Evolutionary conservation across 352 stramenopile genomes (phyloP).

Genomic region (Globisporangium uncinulatum): DNA sequence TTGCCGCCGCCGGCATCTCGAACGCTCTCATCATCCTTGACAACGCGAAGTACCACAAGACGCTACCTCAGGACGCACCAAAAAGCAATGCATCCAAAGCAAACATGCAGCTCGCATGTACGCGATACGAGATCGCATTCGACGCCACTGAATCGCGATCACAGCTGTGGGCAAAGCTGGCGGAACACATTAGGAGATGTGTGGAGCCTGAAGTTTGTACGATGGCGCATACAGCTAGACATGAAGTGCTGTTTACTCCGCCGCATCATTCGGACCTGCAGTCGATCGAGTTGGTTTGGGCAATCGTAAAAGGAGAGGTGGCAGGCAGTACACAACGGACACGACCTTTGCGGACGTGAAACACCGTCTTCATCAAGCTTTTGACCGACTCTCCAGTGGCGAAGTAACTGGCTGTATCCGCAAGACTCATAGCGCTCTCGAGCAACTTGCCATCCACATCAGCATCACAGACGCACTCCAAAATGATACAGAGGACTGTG

Average conservation of each 20-base stretch:
- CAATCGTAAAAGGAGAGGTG: conserved; percentile 15
- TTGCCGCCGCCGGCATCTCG: neutral
- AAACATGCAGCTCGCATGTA: too few relatives aligned
- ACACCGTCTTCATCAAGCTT: neutral
- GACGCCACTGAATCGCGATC: neutral
- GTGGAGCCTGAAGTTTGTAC: conserved; percentile 8
- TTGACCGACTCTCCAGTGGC: neutral
- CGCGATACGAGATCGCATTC: too few relatives aligned
- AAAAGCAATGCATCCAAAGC: neutral
- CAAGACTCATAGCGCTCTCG: too few relatives aligned
- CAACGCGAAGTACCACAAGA: conserved; percentile 18
- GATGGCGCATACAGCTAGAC: conserved; percentile 4
- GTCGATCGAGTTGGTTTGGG: conserved; percentile 19
- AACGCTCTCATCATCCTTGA: conserved; percentile 13
- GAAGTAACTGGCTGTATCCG: too few relatives aligned
- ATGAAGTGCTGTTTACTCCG: conserved; percentile 15
- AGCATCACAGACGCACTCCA: too few relatives aligned
- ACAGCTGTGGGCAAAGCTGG: neutral
- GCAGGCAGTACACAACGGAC: conserved; percentile 8
- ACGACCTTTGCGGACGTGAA: conserved; percentile 12
- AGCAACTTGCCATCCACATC: too few relatives aligned
- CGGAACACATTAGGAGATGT: conserved; percentile 3
- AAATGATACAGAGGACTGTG: too few relatives aligned
- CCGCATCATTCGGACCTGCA: conserved; percentile 21
- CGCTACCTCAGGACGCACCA: conserved; percentile 1